A percentile compares a stretch with the other conserved stretches of the same genome.
These are phyloP conservation scores for Zymoseptoria pseudotritici DNA, from an alignment of 2,329 filamentous ascomycete genomes.

Conservation along the genomic window DNA sequence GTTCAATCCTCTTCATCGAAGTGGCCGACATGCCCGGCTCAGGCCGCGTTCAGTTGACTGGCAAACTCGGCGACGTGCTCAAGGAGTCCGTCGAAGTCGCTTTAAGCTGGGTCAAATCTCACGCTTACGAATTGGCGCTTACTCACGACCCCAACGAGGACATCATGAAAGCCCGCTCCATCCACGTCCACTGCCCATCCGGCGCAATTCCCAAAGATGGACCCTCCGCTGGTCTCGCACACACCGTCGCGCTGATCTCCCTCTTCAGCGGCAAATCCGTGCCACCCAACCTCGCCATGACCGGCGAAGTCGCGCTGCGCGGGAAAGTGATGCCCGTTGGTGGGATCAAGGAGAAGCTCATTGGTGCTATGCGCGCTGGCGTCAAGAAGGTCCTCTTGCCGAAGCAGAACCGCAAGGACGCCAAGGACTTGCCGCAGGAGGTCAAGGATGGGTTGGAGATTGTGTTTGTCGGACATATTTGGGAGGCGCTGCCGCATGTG, in stretches of 20 bases:
- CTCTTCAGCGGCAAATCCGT: slow-evolving; percentile 81
- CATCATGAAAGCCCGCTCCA: slow-evolving; percentile 89
- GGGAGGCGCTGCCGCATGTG: slow-evolving; percentile 83
- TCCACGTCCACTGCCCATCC: slow-evolving; percentile 93
- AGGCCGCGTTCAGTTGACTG: slow-evolving; percentile 87
- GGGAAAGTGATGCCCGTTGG: slow-evolving; percentile 90
- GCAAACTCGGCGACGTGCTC: slow-evolving; percentile 90
- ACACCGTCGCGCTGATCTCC: slow-evolving; percentile 87
- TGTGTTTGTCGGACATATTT: slow-evolving; percentile 82
- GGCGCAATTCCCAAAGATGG: slow-evolving; percentile 95
- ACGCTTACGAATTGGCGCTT: slow-evolving; percentile 83
- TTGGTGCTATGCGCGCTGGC: slow-evolving; percentile 84
- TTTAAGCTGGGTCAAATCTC: slow-evolving; percentile 92
- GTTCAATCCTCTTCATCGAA: slow-evolving; percentile 96
- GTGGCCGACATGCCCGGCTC: slow-evolving; percentile 94
- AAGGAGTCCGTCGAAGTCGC: slow-evolving; percentile 97
- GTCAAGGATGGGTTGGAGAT: slow-evolving; percentile 83
- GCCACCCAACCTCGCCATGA: slow-evolving; percentile 92
- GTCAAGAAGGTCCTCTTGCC: slow-evolving; percentile 91
- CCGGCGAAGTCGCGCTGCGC: slow-evolving; percentile 68
- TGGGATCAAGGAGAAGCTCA: slow-evolving; percentile 97
- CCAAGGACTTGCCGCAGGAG: slow-evolving; percentile 81
- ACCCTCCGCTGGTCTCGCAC: slow-evolving; percentile 74
- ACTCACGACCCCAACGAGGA: slow-evolving; percentile 75
- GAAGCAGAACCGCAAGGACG: slow-evolving; percentile 82